These are phyloP conservation scores for Ilex paraguariensis DNA, from an alignment of 305 asterid species.

Conservation along the genomic window DNA sequence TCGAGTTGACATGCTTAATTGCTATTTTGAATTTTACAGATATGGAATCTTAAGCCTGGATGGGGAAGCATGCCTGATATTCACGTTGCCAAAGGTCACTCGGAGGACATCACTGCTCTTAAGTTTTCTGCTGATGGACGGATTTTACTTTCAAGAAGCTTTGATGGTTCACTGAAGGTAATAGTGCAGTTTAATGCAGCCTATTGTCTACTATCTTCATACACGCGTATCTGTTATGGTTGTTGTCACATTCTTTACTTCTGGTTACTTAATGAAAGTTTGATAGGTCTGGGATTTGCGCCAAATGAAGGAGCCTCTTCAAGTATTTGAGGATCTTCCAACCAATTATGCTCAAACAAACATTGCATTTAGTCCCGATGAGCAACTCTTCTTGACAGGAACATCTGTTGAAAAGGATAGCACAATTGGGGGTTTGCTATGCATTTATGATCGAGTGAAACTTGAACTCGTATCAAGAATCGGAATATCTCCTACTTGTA, in stretches of 20 bases:
- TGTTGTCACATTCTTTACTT: neutral
- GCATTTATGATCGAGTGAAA: constrained; percentile 72
- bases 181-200: neutral
- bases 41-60: constrained; percentile 91
- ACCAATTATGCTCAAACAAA: constrained; percentile 88
- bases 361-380: constrained; percentile 79
- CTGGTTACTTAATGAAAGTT: constrained; percentile 4
- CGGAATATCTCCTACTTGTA: constrained; percentile 75
- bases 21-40: constrained; percentile 29
- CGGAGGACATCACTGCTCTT: constrained; percentile 80
- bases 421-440: constrained; percentile 71
- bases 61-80: constrained; percentile 96
- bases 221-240: neutral
- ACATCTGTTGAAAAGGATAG: constrained; percentile 72
- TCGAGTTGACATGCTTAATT: neutral
- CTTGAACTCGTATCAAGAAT: constrained; percentile 74
- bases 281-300: constrained; percentile 89
- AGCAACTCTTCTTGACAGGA: constrained; percentile 78
- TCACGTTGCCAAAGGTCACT: constrained; percentile 48
- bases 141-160: constrained; percentile 76
- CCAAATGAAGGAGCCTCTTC: constrained; percentile 66
- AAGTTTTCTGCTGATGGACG: constrained; percentile 85
- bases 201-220: too few relatives aligned
- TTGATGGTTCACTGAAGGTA: constrained; percentile 90
- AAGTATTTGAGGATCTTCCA: constrained; percentile 67